Evolutionary conservation across 768 basidiomycete genomes (phyloP).

Genomic region (Crassisporium funariophilum): DNA sequence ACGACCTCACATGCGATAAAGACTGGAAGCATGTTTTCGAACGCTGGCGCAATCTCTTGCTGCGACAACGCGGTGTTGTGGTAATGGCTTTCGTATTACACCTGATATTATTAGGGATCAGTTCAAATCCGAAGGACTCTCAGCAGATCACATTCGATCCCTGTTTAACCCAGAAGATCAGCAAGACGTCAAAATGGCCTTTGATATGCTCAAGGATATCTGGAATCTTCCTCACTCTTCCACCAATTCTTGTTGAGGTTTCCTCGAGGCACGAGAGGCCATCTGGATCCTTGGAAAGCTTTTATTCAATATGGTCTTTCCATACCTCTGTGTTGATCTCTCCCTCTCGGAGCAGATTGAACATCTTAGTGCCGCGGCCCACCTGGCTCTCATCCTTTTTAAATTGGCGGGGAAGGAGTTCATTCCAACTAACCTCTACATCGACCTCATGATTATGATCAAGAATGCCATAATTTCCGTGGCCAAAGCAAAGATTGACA

Average conservation of each 20-base stretch:
- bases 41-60: conserved; percentile 22
- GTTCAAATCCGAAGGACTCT: conserved; percentile 13
- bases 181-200: conserved; percentile 28
- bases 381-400: conserved; percentile 25
- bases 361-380: conserved; percentile 27
- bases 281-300: conserved; percentile 19
- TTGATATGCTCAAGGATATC: conserved; percentile 22
- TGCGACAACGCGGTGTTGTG: conserved; percentile 23
- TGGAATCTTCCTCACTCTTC: conserved; percentile 16
- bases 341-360: conserved; percentile 29
- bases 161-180: conserved; percentile 24
- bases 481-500: conserved; percentile 33
- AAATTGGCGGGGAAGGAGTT: conserved; percentile 14
- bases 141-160: conserved; percentile 19
- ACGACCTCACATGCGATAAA: conserved; percentile 34
- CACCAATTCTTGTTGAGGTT: conserved; percentile 5
- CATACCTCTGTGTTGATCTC: conserved; percentile 29
- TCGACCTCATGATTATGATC: conserved; percentile 31
- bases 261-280: conserved; percentile 8
- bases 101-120: conserved; percentile 22
- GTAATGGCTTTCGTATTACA: conserved; percentile 20
- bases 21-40: conserved; percentile 35
- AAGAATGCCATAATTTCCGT: conserved; percentile 32
- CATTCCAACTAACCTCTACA: conserved; percentile 29
- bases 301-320: conserved; percentile 24